Evolutionary conservation across 164 flowering plant species (phyloP), one percentile per base, ranked within the genome.

Genomic region (Cinnamomum micranthum): DNA sequence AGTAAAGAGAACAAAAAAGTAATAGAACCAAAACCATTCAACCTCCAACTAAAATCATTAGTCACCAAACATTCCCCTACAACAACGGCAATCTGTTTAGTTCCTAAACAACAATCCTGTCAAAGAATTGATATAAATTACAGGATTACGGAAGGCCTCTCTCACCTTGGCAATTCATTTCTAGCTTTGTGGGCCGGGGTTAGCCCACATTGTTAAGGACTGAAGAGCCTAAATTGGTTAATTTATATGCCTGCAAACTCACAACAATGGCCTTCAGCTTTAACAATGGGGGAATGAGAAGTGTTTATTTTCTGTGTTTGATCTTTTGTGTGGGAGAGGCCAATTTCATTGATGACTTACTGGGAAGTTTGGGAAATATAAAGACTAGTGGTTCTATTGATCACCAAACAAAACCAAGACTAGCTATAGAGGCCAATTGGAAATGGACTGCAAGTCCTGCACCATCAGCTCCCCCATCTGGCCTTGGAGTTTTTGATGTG

Each of bases 401-500:
- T n/a, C n/a, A n/a, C 14, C 27, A 22, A 12, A 64, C 27, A 25
- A n/a, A 5, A 1, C 0, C 68, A 65, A 13, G 27, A 17, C 14
- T 35, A 17, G 19, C 69, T 4, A 6, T 15, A 67, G 10, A 28
- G 2, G 20, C 47, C 47, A 33, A 28, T 9, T 19, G 20, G 24
- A 23, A 5, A 7, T 22, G n/a, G 17, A 69, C 22, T 20, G 15
- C 13, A 5, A 69, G 69, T 35, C 28, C 41, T 19, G 20, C 10
- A 28, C 47, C 69, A 2, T 11, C 27, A 2, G 71, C 71, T n/a
- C 71, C 71, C 22, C 11, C n/a, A 6, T 69, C 77, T 22, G 71
- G 20, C 52, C 86, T 75, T 67, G 81, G 75, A 68, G 55, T 80
- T 23, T 86, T 89, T 41, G 83, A 86, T n/a, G 84, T 87, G 0